Conservation (phyloP, 2,329 filamentous ascomycete species). For the Trichoderma guizhouense region DNA sequence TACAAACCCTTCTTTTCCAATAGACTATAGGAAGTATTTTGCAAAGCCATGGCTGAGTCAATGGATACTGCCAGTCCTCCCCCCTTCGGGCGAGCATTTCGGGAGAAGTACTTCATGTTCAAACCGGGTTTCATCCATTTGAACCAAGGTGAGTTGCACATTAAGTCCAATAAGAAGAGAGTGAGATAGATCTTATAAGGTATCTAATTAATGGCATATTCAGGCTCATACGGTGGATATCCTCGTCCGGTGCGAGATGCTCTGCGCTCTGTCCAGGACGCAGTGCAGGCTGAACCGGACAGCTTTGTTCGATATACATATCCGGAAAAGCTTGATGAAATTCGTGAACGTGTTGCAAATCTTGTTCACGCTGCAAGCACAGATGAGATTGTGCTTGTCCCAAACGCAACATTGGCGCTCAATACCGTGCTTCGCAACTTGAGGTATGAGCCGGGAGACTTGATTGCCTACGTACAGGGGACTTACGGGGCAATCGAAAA, state of each 20-base stretch:
- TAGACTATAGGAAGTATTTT: rapidly evolving
- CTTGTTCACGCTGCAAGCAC: not conserved
- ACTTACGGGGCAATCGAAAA: slow-evolving; percentile 15
- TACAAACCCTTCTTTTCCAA: not conserved
- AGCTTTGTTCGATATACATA: slow-evolving; percentile 10
- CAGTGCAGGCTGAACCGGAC: not conserved
- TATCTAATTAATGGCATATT: not conserved
- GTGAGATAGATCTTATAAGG: not conserved
- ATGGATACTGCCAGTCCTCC: not conserved
- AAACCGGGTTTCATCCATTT: slow-evolving; percentile 13
- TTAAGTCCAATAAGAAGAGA: rapidly evolving
- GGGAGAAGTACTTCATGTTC: slow-evolving; percentile 15
- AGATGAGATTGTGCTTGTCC: slow-evolving; percentile 7
- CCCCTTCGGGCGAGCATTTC: not conserved
- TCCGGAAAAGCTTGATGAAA: not conserved
- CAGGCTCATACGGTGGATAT: not conserved
- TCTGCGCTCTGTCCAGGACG: slow-evolving; percentile 4
- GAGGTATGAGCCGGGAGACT: not conserved
- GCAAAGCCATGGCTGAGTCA: not conserved
- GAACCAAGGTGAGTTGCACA: not conserved
- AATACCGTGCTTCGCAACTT: slow-evolving; percentile 16
- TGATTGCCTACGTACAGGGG: slow-evolving; percentile 5
- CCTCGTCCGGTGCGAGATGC: slow-evolving; percentile 7
- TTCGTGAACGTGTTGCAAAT: not conserved
- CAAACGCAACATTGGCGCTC: not conserved